Evolutionary conservation across 345 rosid species (phyloP).

Genomic region (Erucastrum elatum): DNA sequence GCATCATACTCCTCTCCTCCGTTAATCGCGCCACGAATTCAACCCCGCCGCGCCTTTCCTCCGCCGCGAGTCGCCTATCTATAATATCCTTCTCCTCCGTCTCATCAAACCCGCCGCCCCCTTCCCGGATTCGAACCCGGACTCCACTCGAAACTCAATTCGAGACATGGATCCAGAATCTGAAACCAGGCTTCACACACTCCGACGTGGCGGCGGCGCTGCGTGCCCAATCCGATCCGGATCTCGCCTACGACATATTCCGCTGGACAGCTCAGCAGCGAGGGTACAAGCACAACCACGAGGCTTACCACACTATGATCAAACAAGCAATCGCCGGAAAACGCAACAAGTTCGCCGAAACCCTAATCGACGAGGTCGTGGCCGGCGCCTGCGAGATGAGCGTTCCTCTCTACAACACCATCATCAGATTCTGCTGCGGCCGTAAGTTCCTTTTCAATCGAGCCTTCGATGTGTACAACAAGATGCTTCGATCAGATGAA

Average conservation of each 20-base stretch:
- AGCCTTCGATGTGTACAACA: conserved; percentile 79
- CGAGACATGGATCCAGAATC: conserved; percentile 77
- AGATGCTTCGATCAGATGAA: conserved; percentile 62
- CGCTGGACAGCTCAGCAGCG: conserved; percentile 87
- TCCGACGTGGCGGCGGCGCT: conserved; percentile 68
- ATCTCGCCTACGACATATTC: conserved; percentile 86
- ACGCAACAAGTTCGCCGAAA: conserved; percentile 68
- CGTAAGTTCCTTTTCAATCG: conserved; percentile 72
- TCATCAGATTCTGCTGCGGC: conserved; percentile 75
- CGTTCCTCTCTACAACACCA: conserved; percentile 66
- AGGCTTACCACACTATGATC: conserved; percentile 66
- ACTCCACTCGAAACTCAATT: conserved; percentile 79
- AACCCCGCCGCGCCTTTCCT: conserved; percentile 21
- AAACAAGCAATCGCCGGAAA: conserved; percentile 58
- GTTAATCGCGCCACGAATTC: background rate
- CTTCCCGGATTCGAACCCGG: conserved; percentile 46
- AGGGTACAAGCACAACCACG: conserved; percentile 65
- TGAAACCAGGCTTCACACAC: conserved; percentile 77
- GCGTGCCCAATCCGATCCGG: conserved; percentile 77
- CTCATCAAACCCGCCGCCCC: conserved; percentile 14
- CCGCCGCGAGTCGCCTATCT: conserved; percentile 23
- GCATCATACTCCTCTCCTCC: conserved; percentile 35
- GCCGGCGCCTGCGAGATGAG: conserved; percentile 81
- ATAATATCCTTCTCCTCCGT: conserved; percentile 19
- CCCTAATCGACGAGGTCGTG: conserved; percentile 72